Evolutionary conservation across 116 monocot species (phyloP).

Genomic region (Posidonia oceanica): DNA sequence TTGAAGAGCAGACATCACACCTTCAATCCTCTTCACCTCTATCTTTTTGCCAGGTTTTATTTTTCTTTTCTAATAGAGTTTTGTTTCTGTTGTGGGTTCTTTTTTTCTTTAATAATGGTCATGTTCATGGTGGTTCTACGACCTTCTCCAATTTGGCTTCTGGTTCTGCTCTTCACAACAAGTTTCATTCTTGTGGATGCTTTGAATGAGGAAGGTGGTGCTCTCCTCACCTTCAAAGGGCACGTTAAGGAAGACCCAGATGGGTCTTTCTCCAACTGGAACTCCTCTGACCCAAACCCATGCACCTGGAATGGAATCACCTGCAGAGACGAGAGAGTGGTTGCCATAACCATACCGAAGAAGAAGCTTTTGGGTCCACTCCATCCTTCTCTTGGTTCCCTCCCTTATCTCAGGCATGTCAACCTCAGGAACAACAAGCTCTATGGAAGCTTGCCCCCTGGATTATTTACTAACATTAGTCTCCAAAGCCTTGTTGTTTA

Average conservation of each 20-base stretch:
- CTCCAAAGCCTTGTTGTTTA: conserved; percentile 55
- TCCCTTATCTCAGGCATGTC: conserved; percentile 56
- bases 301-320: conserved; percentile 59
- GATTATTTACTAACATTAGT: conserved; percentile 17
- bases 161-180: not conserved
- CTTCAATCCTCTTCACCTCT: not conserved
- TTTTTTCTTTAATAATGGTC: not conserved
- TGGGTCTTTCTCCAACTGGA: conserved; percentile 41
- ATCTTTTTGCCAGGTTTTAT: not conserved
- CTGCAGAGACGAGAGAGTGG: conserved; percentile 31
- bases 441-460: conserved; percentile 24
- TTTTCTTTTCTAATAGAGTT: not conserved
- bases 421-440: conserved; percentile 60
- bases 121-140: conserved; percentile 9
- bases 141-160: not conserved
- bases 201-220: conserved; percentile 34
- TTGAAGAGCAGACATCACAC: too few species aligned
- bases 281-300: conserved; percentile 43
- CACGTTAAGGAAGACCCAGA: conserved; percentile 35
- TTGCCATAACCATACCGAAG: conserved; percentile 51
- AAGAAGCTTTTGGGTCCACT: conserved; percentile 35
- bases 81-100: not conserved
- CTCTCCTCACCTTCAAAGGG: conserved; percentile 43
- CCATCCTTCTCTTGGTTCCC: conserved; percentile 35
- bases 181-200: not conserved